These are phyloP conservation scores for Croton setiger DNA, from an alignment of 441 rosid genomes.

Conservation along the genomic window DNA sequence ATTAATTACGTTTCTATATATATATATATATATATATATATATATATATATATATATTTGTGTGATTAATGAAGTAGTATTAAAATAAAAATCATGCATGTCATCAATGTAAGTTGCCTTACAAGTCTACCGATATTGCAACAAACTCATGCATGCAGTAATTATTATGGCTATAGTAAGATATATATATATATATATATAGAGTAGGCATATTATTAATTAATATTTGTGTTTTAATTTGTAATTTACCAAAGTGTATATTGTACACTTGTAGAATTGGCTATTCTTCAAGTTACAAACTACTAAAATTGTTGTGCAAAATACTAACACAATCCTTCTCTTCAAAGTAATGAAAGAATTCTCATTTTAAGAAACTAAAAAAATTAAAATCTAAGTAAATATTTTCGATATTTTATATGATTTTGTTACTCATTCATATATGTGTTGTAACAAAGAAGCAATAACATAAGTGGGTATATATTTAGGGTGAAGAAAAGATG, in stretches of 20 bases:
- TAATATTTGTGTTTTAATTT: no score
- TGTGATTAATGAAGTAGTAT: background rate
- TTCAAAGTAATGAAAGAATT: slow-evolving; percentile 17
- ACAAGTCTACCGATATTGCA: slow-evolving; percentile 13
- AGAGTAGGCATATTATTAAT: background rate
- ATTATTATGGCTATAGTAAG: background rate
- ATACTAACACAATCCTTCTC: slow-evolving; percentile 12
- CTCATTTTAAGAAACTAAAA: background rate
- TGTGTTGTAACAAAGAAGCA: slow-evolving; percentile 14
- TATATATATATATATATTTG: background rate
- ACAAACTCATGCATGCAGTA: background rate
- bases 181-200: no score
- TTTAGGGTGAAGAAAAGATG: background rate
- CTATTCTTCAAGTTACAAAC: background rate
- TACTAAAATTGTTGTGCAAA: background rate
- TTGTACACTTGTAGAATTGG: background rate
- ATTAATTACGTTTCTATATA: no score
- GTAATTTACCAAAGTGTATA: background rate
- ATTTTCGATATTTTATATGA: no score
- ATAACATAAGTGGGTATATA: background rate
- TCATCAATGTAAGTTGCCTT: slow-evolving; percentile 15
- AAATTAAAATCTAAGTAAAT: background rate
- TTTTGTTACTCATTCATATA: background rate
- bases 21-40: no score
- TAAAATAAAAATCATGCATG: background rate